Evolutionary conservation across 345 rosid species (phyloP).

Genomic region (Fremontodendron californicum): DNA sequence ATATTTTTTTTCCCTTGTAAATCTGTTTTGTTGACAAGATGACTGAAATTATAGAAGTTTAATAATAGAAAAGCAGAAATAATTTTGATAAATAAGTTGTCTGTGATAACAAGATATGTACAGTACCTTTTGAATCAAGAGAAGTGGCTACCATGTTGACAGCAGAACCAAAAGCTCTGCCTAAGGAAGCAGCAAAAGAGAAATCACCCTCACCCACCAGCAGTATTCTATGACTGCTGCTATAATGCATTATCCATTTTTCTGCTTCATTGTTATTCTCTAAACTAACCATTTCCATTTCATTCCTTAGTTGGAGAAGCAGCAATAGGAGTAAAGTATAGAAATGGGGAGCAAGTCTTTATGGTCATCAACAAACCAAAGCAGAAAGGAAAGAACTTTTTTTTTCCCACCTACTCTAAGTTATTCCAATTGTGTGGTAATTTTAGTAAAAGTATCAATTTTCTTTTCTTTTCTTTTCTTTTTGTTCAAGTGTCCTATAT

Average conservation of each 20-base stretch:
- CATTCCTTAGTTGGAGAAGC: no score
- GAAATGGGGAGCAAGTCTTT: background rate
- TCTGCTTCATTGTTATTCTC: constrained; percentile 1
- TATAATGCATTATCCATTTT: constrained; percentile 38
- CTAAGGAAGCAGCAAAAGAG: constrained; percentile 49
- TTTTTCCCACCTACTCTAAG: no score
- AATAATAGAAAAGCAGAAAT: background rate
- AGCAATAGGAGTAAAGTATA: no score
- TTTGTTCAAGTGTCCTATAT: no score
- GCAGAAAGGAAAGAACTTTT: background rate
- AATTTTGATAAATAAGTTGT: no score
- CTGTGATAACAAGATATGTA: no score
- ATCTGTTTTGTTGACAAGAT: no score
- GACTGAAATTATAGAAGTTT: no score
- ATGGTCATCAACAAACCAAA: background rate
- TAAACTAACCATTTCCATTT: background rate
- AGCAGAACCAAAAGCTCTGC: constrained; percentile 45
- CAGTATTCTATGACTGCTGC: constrained; percentile 34
- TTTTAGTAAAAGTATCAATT: background rate
- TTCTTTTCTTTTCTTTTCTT: no score
- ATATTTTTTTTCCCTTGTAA: no score
- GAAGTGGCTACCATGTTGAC: constrained; percentile 21
- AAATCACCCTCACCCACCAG: constrained; percentile 62
- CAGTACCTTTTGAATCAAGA: background rate
- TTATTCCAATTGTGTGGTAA: no score